Evolutionary conservation across 768 basidiomycete species (phyloP).

Genomic region (Pulveroboletus frians): DNA sequence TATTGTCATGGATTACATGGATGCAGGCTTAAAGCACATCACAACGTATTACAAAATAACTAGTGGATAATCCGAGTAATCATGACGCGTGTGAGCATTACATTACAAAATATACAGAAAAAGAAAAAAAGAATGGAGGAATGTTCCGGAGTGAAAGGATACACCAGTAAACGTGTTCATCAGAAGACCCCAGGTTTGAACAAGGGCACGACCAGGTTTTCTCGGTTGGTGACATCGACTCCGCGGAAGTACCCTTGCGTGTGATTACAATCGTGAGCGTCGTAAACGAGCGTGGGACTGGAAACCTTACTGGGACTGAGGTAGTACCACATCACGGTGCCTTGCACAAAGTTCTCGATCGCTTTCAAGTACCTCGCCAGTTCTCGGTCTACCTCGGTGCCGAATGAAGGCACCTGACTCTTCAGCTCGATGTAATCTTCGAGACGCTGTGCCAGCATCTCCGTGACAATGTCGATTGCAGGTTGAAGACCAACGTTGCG

Average conservation of each 20-base stretch:
- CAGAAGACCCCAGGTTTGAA: conserved; percentile 25
- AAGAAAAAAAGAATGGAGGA: neutral
- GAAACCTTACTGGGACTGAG: conserved; percentile 33
- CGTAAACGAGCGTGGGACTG: neutral
- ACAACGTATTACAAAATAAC: conserved; percentile 8
- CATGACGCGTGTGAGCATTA: conserved; percentile 14
- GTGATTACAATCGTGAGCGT: conserved; percentile 10
- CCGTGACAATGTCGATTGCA: conserved; percentile 35
- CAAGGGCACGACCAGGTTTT: conserved; percentile 27
- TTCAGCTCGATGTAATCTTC: conserved; percentile 32
- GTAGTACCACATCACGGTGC: conserved; percentile 38
- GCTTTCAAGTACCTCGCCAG: conserved; percentile 31
- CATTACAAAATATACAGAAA: conserved; percentile 20
- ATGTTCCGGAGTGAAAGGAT: neutral
- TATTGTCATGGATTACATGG: conserved; percentile 2
- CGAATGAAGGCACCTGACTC: conserved; percentile 32
- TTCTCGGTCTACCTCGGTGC: conserved; percentile 31
- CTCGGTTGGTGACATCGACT: conserved; percentile 29
- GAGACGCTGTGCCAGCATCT: conserved; percentile 34
- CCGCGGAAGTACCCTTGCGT: conserved; percentile 31
- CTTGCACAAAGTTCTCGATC: conserved; percentile 36
- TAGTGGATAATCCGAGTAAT: conserved; percentile 10
- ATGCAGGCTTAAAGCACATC: conserved; percentile 3
- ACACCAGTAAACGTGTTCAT: conserved; percentile 1
- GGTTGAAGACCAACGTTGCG: conserved; percentile 29